Base-by-base conservation (phyloP, 1,139 yeast genomes). In the Hyphopichia pseudoburtonii region DNA sequence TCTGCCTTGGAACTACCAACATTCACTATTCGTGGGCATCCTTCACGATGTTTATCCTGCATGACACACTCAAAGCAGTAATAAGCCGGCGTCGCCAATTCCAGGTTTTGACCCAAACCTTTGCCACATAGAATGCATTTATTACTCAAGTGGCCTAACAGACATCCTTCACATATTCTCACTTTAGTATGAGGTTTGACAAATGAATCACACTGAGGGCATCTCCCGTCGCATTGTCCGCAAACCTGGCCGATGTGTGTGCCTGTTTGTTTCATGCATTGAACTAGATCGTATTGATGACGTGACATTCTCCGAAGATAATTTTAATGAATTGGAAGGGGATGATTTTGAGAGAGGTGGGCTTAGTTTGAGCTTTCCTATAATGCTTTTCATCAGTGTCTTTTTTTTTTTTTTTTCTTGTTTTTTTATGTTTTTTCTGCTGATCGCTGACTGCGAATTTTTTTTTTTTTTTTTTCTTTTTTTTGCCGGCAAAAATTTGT, bases 251-350 rank as follows among this genome's bases (percentile, higher is more conserved):
- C 97, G 5, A 78, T 59, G 23, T 66, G 61, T 1, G 80, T 74
- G 1, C 97, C 97, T 2, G 96, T 89, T 51, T 81, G 95, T 54
- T 85, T 86, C 75, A 86, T 70, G 57, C 97, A 90, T 66, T 85
- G 82, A 3, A 86, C 78, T 25, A 90, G 72, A 57, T 90, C 97
- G 42, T 84, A 82, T 57, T 89, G 96, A 59, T 89, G 96, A 41
- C 95, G 81, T 3, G 96, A 87, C 97, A 89, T 89, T 25, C 12
- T 25, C n/a, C n/a, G n/a, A n/a, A n/a, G n/a, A n/a, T n/a, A n/a
- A n/a, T n/a, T n/a, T n/a, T n/a, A n/a, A n/a, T n/a, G n/a, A n/a
- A n/a, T n/a, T n/a, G n/a, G n/a, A n/a, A n/a, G n/a, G n/a, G n/a
- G n/a, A n/a, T n/a, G n/a, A n/a, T n/a, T n/a, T n/a, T n/a, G n/a